A percentile compares a stretch with the other conserved stretches of the same genome.
phyloP scores from a whole-genome alignment of 108 stramenopile species.

The Tribonema minus region DNA sequence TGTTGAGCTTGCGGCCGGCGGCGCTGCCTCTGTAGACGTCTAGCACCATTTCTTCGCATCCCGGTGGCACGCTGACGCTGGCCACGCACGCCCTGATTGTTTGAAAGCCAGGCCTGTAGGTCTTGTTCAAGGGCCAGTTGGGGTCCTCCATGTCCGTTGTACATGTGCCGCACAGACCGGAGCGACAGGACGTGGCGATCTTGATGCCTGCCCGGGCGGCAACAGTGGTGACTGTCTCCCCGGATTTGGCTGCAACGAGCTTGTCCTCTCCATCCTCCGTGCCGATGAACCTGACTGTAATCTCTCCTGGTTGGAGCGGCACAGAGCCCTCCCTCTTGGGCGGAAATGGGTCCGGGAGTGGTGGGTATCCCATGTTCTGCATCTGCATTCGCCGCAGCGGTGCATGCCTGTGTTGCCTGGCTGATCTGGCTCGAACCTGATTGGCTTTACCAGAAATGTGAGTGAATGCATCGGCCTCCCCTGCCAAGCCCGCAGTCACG shows the following conservation, averaged over 20 bases:
- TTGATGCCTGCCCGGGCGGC: slow-evolving; percentile 40
- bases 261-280: background rate
- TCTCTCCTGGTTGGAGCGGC: background rate
- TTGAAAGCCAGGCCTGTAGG: slow-evolving; percentile 43
- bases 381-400: background rate
- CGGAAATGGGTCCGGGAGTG: background rate
- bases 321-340: background rate
- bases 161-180: slow-evolving; percentile 50
- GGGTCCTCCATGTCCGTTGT: slow-evolving; percentile 42
- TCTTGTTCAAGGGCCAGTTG: slow-evolving; percentile 6
- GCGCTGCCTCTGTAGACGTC: slow-evolving; percentile 41
- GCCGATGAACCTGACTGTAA: background rate
- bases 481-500: background rate
- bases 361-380: background rate
- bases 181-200: slow-evolving; percentile 42
- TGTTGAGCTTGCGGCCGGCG: slow-evolving; percentile 20
- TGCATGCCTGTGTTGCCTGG: no score
- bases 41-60: slow-evolving; percentile 36
- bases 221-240: background rate
- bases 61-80: slow-evolving; percentile 16
- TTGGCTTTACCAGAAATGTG: no score
- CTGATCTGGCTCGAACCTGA: no score
- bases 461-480: no score
- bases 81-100: slow-evolving; percentile 41
- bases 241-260: background rate